Base-by-base conservation (phyloP, 139 green algal genomes). In the Ettlia oleoabundans region DNA sequence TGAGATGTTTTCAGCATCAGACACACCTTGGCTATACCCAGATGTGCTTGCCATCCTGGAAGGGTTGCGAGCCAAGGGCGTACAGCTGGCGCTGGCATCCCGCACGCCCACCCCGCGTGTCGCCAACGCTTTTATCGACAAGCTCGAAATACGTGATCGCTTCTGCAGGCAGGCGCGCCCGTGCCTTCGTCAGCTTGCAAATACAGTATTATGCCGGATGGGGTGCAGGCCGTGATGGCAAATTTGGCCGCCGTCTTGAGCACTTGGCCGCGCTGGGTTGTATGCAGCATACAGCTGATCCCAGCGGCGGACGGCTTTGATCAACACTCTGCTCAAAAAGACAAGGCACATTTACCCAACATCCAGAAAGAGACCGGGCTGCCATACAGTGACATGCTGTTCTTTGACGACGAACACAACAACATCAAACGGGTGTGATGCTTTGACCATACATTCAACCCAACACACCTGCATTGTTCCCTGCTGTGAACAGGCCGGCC, bases 401-500 rank as follows among this genome's bases (percentile, higher is more conserved):
- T 90, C 37, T 88, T 84, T 58, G 86, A 90, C 33, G 86, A 88
- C 40, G 86, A 88, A 35, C 37, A 52, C 22, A 51, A 30, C n/a
- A 89, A 89, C 63, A 63, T 89, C 3, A 19, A 52, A 10, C 43
- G 63, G 83, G 83, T 87, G 66, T n/a, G n/a, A n/a, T n/a, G n/a
- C n/a, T n/a, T n/a, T n/a, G n/a, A n/a, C n/a, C n/a, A n/a, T n/a
- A 58, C 47, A 10, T 15, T 58, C 47, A 15, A 58, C 47, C 47
- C 47, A 58, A 58, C 47, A n/a, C n/a, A n/a, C n/a, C n/a, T n/a
- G n/a, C n/a, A n/a, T n/a, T n/a, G n/a, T n/a, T n/a, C n/a, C n/a
- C n/a, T n/a, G n/a, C n/a, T n/a, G n/a, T n/a, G n/a, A n/a, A n/a
- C n/a, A n/a, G n/a, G n/a, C n/a, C n/a, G n/a, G n/a, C n/a, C n/a